Percentiles rank a stretch among this genome's conserved stretches.
Evolutionary conservation across 768 basidiomycete genomes (phyloP).

Genomic region (Hericium rajendrae): DNA sequence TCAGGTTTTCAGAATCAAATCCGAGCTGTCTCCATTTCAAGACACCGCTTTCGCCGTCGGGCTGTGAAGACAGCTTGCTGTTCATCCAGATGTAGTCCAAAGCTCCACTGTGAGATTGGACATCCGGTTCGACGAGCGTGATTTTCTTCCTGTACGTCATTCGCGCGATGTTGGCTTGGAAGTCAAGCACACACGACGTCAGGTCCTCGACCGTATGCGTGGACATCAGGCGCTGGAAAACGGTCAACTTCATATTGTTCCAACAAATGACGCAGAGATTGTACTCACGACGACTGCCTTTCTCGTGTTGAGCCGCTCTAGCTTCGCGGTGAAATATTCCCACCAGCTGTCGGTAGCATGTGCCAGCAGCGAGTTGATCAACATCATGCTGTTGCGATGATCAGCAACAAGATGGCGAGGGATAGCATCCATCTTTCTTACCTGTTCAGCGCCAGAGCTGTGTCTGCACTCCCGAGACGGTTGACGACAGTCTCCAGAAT

Average conservation of each 20-base stretch:
- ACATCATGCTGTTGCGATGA: constrained; percentile 55
- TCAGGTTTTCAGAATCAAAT: constrained; percentile 65
- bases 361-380: constrained; percentile 78
- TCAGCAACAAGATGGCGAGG: constrained; percentile 9
- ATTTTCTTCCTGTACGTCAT: constrained; percentile 76
- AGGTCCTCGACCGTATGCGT: constrained; percentile 74
- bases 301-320: constrained; percentile 69
- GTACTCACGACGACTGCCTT: constrained; percentile 71
- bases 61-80: constrained; percentile 46
- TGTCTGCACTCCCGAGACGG: constrained; percentile 72
- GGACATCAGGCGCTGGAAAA: constrained; percentile 65
- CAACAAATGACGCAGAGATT: not conserved
- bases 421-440: constrained; percentile 17
- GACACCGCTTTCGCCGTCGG: constrained; percentile 36
- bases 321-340: constrained; percentile 67
- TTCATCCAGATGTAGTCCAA: constrained; percentile 62
- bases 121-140: constrained; percentile 62
- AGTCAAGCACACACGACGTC: constrained; percentile 76
- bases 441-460: constrained; percentile 81
- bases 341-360: constrained; percentile 72
- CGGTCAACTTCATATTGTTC: constrained; percentile 4
- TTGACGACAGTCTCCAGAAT: constrained; percentile 77
- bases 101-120: constrained; percentile 40
- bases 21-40: constrained; percentile 75
- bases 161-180: constrained; percentile 78